Evolutionary conservation across 768 basidiomycete genomes (phyloP).

Genomic region (Lactarius pseudohatsudake): DNA sequence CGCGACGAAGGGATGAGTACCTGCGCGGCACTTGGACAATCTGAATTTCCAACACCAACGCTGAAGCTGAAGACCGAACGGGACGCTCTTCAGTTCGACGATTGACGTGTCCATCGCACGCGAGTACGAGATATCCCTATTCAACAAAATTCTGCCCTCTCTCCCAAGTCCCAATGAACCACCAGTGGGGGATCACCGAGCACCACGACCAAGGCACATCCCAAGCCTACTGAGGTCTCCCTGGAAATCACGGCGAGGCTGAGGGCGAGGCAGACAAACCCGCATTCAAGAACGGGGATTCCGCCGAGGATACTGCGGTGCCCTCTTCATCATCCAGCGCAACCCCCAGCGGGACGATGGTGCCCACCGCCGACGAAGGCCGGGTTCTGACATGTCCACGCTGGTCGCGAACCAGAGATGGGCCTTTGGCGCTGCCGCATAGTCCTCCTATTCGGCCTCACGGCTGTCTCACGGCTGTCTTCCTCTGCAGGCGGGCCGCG

Average conservation of each 20-base stretch:
- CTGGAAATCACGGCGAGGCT: slow-evolving; percentile 76
- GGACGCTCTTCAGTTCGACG: slow-evolving; percentile 87
- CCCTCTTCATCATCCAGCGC: slow-evolving; percentile 22
- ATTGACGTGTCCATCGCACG: slow-evolving; percentile 69
- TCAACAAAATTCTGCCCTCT: slow-evolving; percentile 51
- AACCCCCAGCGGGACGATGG: slow-evolving; percentile 38
- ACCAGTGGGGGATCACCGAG: slow-evolving; percentile 38
- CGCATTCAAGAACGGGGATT: slow-evolving; percentile 52
- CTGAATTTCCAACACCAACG: slow-evolving; percentile 75
- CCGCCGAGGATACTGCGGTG: slow-evolving; percentile 31
- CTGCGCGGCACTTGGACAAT: slow-evolving; percentile 91
- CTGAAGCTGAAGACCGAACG: slow-evolving; percentile 50
- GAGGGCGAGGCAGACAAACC: slow-evolving; percentile 60
- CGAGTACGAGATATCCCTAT: slow-evolving; percentile 62
- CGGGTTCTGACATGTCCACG: slow-evolving; percentile 31
- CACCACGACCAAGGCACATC: slow-evolving; percentile 56
- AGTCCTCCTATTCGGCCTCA: slow-evolving; percentile 42
- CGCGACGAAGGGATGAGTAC: slow-evolving; percentile 76
- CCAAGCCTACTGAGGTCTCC: slow-evolving; percentile 87
- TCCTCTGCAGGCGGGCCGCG: slow-evolving; percentile 75
- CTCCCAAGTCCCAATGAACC: slow-evolving; percentile 31
- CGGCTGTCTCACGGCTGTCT: slow-evolving; percentile 48
- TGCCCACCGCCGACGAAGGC: too few species aligned
- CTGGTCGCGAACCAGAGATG: too few species aligned
- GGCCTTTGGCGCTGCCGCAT: too few species aligned